A percentile compares a stretch with the other conserved stretches of the same genome.
phyloP scores from a whole-genome alignment of 495 filamentous ascomycete genomes.

The Penicillium taxi region DNA sequence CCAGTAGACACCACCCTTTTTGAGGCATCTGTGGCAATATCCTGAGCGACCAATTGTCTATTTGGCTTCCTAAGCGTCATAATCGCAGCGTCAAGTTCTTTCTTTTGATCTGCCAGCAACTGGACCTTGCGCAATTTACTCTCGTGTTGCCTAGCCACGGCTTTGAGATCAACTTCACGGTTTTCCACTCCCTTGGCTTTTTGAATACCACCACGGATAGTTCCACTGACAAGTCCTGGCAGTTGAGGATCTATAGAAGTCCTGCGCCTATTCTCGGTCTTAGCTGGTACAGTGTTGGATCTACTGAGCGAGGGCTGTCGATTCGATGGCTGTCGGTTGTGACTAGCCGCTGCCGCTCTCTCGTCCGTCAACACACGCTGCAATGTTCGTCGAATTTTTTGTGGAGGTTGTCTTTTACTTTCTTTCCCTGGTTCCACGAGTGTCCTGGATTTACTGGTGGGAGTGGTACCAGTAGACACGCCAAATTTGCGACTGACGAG shows the following conservation, averaged over 20 bases:
- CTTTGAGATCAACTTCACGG: constrained; percentile 61
- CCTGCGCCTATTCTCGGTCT: constrained; percentile 37
- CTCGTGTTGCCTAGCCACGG: constrained; percentile 48
- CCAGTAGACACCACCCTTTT: constrained; percentile 41
- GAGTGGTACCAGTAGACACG: constrained; percentile 59
- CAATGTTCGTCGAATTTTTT: constrained; percentile 50
- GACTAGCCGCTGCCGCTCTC: constrained; percentile 23
- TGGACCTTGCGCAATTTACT: constrained; percentile 67
- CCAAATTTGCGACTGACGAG: constrained; percentile 81
- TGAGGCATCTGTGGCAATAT: constrained; percentile 62
- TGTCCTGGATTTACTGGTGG: constrained; percentile 30
- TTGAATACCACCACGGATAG: constrained; percentile 46
- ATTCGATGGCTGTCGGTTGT: constrained; percentile 35
- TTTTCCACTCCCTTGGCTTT: constrained; percentile 53
- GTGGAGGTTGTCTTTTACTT: constrained; percentile 38
- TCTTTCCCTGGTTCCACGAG: constrained; percentile 48
- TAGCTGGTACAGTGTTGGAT: constrained; percentile 50
- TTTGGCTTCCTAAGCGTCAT: constrained; percentile 79
- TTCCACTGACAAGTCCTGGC: constrained; percentile 23
- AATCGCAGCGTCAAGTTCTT: constrained; percentile 79
- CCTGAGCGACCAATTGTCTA: constrained; percentile 64
- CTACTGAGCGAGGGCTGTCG: constrained; percentile 32
- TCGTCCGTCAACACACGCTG: constrained; percentile 70
- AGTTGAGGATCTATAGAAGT: constrained; percentile 25
- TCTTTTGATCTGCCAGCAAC: constrained; percentile 54